A percentile compares a stretch with the other conserved stretches of the same genome.
Conservation (phyloP, 2,329 filamentous ascomycete genomes). For the Zasmidium angulare region DNA sequence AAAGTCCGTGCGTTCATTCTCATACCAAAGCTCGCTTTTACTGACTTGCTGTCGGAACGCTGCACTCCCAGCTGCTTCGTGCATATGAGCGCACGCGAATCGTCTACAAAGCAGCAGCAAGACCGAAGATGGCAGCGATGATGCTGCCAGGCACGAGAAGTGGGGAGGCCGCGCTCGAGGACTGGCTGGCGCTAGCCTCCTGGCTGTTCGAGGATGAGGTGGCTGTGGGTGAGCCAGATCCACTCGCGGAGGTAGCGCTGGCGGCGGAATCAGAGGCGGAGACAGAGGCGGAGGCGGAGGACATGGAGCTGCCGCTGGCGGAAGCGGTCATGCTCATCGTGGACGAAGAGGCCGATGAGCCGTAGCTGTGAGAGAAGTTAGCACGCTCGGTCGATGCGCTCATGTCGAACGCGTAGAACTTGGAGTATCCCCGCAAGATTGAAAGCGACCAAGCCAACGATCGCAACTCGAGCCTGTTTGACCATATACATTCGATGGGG, state of each 20-base stretch:
- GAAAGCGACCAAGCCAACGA: not conserved
- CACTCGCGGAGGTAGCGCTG: not conserved
- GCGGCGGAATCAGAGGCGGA: not conserved
- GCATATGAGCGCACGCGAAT: no score
- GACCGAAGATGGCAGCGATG: constrained; percentile 20
- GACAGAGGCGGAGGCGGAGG: constrained; percentile 25
- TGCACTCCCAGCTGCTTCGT: no score
- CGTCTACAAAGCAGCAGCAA: constrained; percentile 18
- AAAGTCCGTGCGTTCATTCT: no score
- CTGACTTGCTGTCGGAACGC: no score
- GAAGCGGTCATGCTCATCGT: constrained; percentile 48
- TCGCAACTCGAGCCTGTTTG: not conserved
- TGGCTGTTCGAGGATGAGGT: constrained; percentile 6
- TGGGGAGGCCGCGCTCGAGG: constrained; percentile 5
- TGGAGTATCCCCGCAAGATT: not conserved
- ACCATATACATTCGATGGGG: not conserved
- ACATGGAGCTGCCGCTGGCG: constrained; percentile 46
- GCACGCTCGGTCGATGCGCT: not conserved
- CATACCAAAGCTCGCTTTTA: no score
- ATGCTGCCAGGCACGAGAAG: constrained; percentile 11
- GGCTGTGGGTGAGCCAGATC: constrained; percentile 13
- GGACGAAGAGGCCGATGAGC: constrained; percentile 45
- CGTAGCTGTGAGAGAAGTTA: constrained; percentile 6
- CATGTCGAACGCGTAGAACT: no score
- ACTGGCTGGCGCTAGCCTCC: constrained; percentile 2